phyloP scores from a whole-genome alignment of 2,329 filamentous ascomycete species.

The Colletotrichum sidae region DNA sequence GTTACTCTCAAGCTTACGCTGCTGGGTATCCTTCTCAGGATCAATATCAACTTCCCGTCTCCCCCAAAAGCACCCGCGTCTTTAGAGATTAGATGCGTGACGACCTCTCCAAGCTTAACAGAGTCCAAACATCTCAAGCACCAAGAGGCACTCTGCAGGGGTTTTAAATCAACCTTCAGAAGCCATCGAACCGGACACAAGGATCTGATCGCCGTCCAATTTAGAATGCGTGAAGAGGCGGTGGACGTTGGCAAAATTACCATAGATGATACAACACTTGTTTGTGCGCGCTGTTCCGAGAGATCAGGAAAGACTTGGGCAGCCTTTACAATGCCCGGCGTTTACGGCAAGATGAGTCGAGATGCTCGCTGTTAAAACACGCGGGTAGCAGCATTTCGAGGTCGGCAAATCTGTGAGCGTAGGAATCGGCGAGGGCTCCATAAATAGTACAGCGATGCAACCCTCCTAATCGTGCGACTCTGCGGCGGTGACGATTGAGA shows the following conservation, averaged over 20 bases:
- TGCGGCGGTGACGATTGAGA: constrained; percentile 15
- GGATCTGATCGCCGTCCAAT: constrained; percentile 2
- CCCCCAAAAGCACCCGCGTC: no score
- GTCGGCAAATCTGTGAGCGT: not conserved
- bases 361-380: no score
- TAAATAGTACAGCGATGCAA: constrained; percentile 15
- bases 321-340: not conserved
- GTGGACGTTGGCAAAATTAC: constrained; percentile 21
- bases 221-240: constrained; percentile 18
- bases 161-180: not conserved
- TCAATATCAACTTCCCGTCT: no score
- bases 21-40: no score
- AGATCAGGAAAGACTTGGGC: no score
- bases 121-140: no score
- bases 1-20: no score
- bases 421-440: constrained; percentile 2
- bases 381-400: constrained; percentile 3
- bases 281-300: not conserved
- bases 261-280: constrained; percentile 9
- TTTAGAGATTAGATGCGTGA: no score
- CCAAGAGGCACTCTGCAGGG: not conserved
- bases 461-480: constrained; percentile 5
- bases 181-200: not conserved
- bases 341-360: no score
- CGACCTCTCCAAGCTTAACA: no score